Base-by-base conservation (phyloP, 805 yeast genomes). In the Candida incommunis region DNA sequence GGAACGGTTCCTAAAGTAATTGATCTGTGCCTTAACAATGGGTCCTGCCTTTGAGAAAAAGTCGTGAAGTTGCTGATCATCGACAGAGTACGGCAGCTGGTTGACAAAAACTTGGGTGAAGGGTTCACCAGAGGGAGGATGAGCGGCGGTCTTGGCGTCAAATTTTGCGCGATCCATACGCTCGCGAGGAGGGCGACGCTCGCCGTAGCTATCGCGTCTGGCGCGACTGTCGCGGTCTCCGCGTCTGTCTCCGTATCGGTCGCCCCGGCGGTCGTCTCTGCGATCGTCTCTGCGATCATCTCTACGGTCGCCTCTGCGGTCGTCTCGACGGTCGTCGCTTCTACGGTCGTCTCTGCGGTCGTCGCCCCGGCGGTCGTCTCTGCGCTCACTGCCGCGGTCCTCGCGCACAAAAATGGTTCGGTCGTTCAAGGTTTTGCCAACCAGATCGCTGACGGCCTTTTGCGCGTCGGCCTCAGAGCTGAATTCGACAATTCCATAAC, bases 361-460 rank as follows among this genome's bases (percentile, higher is more conserved):
- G 16, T 50, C 48, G 3, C 49, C 46, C 22, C 52, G 54, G 13
- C 27, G 27, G 13, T 25, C 27, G 13, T 13, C 13, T 7, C 13
- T 25, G 7, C 27, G 13, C 7, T 25, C 27, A 9, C 13, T 7
- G 60, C 59, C 70, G 42, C 66, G 92, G 59, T 84, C 80, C 64
- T 87, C 94, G 66, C 96, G 79, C 7, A 88, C 94, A 62, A 82
- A 86, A 40, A 87, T 81, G 54, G 76, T 80, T 62, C 96, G 78
- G 13, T 86, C 94, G 57, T 69, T 64, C 50, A 78, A 74, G 27
- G 67, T 68, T 24, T 78, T 69, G 56, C 83, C 79, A 63, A 83
- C 82, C 55, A 71, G 80, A 53, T 75, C 69, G 45, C 69, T 64
- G 54, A 87, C 84, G 11, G 96, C 96, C 22, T 66, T 70, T 41